Conservation (phyloP, 345 rosid species). For the Melastoma malabathricum region DNA sequence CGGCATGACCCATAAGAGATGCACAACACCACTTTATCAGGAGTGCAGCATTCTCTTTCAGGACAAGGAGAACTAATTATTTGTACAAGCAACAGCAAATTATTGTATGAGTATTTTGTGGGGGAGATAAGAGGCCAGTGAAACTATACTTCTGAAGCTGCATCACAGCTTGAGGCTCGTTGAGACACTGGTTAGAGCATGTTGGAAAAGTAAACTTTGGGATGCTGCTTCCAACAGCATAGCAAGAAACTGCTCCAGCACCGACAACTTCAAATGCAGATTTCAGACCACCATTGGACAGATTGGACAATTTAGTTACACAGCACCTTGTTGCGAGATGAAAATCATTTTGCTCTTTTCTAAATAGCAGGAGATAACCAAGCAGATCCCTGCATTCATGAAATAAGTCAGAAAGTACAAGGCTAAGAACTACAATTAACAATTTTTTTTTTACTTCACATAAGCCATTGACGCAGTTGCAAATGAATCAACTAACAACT, state of each 20-base stretch:
- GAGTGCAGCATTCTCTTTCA: no score
- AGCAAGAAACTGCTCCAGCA: constrained; percentile 78
- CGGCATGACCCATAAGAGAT: no score
- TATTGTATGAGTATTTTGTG: neutral
- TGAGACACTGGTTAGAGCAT: constrained; percentile 43
- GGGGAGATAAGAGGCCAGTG: constrained; percentile 1
- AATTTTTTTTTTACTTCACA: neutral
- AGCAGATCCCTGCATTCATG: constrained; percentile 61
- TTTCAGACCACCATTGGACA: constrained; percentile 40
- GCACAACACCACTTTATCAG: no score
- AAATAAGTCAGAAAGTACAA: constrained; percentile 13
- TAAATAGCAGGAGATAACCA: constrained; percentile 65
- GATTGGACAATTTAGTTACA: constrained; percentile 20
- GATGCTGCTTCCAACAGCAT: constrained; percentile 50
- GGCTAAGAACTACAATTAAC: neutral
- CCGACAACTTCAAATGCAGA: constrained; percentile 63
- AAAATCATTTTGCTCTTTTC: constrained; percentile 39
- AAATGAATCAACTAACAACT: no score
- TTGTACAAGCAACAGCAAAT: neutral
- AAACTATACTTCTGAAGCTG: constrained; percentile 60
- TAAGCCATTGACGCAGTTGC: no score
- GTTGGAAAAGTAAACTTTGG: constrained; percentile 78
- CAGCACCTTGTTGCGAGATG: constrained; percentile 61
- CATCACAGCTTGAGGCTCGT: constrained; percentile 38
- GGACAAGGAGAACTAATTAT: no score